Evolutionary conservation across 768 basidiomycete species (phyloP).

Genomic region (Tulasnella sp.): DNA sequence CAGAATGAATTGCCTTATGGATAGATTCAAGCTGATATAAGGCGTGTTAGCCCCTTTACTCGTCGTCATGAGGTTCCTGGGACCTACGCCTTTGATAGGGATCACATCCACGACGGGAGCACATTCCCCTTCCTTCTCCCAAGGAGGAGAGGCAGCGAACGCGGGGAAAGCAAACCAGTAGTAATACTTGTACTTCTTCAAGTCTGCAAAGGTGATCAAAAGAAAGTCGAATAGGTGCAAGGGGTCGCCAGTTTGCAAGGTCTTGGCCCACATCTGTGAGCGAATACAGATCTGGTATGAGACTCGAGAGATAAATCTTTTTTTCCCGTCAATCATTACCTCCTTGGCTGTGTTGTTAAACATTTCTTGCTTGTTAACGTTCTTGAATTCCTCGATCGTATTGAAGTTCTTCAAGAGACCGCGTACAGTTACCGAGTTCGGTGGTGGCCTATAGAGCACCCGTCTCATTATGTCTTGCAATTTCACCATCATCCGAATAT

Average conservation of each 20-base stretch:
- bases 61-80: neutral
- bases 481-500: slow-evolving; percentile 10
- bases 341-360: slow-evolving; percentile 66
- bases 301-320: neutral
- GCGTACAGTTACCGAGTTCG: slow-evolving; percentile 43
- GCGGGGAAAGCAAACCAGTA: slow-evolving; percentile 99
- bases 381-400: slow-evolving; percentile 92
- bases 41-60: neutral
- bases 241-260: slow-evolving; percentile 45
- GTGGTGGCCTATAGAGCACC: slow-evolving; percentile 30
- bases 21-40: slow-evolving; percentile 38
- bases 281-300: neutral
- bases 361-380: slow-evolving; percentile 77
- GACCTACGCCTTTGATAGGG: neutral
- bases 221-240: slow-evolving; percentile 67
- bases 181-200: slow-evolving; percentile 96
- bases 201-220: slow-evolving; percentile 88
- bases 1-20: slow-evolving; percentile 39
- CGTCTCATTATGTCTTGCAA: neutral
- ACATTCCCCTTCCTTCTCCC: slow-evolving; percentile 70
- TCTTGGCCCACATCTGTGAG: slow-evolving; percentile 60
- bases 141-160: slow-evolving; percentile 78
- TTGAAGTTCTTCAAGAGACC: slow-evolving; percentile 92
- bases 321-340: slow-evolving; percentile 43
- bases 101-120: slow-evolving; percentile 41